Evolutionary conservation across 768 basidiomycete species (phyloP), one percentile per base, ranked within the genome.

Genomic region (Tephrocybe sp.): DNA sequence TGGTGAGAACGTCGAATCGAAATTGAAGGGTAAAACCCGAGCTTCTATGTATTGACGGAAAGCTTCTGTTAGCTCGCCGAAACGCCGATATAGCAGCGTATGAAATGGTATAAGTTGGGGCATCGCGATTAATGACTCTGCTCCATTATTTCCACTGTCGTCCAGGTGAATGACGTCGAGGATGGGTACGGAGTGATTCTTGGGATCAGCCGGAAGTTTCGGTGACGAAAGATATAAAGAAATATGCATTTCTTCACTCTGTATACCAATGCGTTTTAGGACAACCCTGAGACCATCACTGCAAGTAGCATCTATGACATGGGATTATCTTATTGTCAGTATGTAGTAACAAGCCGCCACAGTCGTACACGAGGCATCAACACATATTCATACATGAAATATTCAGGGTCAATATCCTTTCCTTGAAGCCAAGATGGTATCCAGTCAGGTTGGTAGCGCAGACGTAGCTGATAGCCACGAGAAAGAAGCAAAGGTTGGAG

Each of bases 1-100:
- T 22, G 31, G 38, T 12, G 38, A 11, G 37, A 49, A n/a, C n/a
- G 16, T 0, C 8, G 15, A 9, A 28, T 31, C 7, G 28, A 12
- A 21, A n/a, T n/a, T 9, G 34, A 35, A 21, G n/a, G n/a, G n/a
- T n/a, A 16, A 5, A 35, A 26, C 18, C 18, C 36, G 5, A 12
- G 56, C 54, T 46, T 58, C 44, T 9, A 60, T 36, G 26, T 53
- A 47, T 45, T 60, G 59, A 9, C 47, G 27, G 30, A 54, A 26
- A 7, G 51, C 48, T 18, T 60, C 59, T 0, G 43, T n/a, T 30
- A 50, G 26, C 30, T 62, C 60, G 12, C 36, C 48, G 13, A 56
- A 26, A 13, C 24, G 26, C 13, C 54, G 27, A 32, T 60, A 60
- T 25, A 31, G 34, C 5, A 57, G 44, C 6, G 24, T 15, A 19